Conservation (phyloP, 495 filamentous ascomycete species). For the Aspergillus indologenus region DNA sequence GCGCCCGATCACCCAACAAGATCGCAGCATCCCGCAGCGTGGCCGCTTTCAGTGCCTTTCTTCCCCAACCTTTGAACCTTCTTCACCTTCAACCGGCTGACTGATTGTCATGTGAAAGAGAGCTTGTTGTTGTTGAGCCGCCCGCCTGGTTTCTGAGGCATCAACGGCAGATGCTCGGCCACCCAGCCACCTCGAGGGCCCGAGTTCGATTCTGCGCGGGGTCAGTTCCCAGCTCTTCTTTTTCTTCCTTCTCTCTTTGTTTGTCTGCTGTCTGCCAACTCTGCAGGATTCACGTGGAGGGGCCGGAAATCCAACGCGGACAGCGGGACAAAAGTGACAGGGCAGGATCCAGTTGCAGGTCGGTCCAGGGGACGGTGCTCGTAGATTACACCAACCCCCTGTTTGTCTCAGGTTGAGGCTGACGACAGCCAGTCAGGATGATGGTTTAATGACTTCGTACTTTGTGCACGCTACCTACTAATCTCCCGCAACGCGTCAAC, state of each 20-base stretch:
- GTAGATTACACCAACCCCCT: not conserved
- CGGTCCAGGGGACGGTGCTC: not conserved
- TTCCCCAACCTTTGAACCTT: constrained; percentile 5
- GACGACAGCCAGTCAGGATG: not conserved
- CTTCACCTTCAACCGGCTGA: too few relatives aligned
- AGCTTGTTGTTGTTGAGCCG: too few relatives aligned
- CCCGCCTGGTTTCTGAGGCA: not conserved
- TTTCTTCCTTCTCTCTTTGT: not conserved
- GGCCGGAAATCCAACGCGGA: not conserved
- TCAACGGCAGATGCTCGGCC: not conserved
- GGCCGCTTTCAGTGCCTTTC: not conserved
- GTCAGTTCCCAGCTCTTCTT: too few relatives aligned
- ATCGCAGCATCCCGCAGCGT: not conserved
- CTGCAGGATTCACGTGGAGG: not conserved
- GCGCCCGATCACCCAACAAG: constrained; percentile 18
- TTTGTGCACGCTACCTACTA: not conserved
- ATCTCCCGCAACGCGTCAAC: not conserved
- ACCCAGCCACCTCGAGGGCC: not conserved
- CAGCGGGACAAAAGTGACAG: not conserved
- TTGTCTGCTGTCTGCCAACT: not conserved
- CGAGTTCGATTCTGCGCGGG: not conserved
- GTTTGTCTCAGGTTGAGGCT: constrained; percentile 6
- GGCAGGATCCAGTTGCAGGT: not conserved
- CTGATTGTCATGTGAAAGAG: not conserved
- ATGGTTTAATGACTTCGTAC: not conserved